A percentile compares a stretch with the other conserved stretches of the same genome.
Conservation (phyloP, 805 yeast genomes). For the Wickerhamiella spandovensis region DNA sequence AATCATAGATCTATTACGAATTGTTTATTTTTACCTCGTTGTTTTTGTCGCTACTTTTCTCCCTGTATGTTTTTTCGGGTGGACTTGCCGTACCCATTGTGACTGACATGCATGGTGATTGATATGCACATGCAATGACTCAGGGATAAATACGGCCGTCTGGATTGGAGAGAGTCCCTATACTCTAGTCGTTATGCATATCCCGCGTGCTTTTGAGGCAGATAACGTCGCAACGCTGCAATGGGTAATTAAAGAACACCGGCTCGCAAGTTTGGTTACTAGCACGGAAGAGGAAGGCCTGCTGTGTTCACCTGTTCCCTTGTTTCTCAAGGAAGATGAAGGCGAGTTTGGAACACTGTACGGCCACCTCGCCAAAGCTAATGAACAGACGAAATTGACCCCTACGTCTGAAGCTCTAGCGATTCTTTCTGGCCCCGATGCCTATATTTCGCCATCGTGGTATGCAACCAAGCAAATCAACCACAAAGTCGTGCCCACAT, state of each 20-base stretch:
- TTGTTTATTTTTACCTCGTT: neutral
- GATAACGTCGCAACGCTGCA: neutral
- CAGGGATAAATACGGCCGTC: neutral
- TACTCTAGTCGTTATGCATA: neutral
- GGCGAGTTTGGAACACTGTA: neutral
- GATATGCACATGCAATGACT: too few species aligned
- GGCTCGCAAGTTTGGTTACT: neutral
- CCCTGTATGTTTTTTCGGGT: too few species aligned
- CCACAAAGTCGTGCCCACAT: neutral
- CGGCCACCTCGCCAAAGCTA: neutral
- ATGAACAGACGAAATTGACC: neutral
- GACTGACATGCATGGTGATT: too few species aligned
- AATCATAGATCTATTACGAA: too few species aligned
- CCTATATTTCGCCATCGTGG: neutral
- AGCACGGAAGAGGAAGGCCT: neutral
- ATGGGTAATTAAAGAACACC: neutral
- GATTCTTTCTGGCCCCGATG: neutral
- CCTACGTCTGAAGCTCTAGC: neutral
- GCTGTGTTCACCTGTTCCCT: neutral
- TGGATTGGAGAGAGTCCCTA: neutral
- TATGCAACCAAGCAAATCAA: neutral
- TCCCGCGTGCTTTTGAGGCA: constrained; percentile 4
- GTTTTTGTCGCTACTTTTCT: neutral
- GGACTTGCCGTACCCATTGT: neutral
- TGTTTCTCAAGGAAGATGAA: neutral